Conservation (phyloP, 495 filamentous ascomycete species). For the Copromyces sp. region DNA sequence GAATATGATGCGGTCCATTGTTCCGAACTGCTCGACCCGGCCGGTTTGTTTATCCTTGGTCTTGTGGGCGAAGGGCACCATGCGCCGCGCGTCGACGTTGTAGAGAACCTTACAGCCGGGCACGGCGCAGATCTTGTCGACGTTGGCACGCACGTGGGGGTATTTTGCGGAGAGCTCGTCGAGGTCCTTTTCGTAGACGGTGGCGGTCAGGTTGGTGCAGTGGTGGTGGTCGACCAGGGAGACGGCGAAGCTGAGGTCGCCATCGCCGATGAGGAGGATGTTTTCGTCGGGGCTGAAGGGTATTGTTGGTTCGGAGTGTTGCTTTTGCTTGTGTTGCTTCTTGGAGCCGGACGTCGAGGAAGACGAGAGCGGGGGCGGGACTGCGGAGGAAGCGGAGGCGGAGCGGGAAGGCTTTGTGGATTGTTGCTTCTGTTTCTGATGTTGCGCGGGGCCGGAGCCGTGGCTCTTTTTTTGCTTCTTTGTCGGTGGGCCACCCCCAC, state of each 20-base stretch:
- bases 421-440: conserved; percentile 1
- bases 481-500: neutral
- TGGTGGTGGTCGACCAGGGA: conserved; percentile 62
- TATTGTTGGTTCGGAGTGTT: conserved; percentile 47
- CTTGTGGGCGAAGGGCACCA: conserved; percentile 38
- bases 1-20: conserved; percentile 74
- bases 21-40: conserved; percentile 18
- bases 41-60: conserved; percentile 6
- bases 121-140: conserved; percentile 39
- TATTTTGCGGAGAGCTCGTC: conserved; percentile 57
- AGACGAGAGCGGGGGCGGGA: neutral
- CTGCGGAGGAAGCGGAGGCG: neutral
- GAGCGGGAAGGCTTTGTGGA: neutral
- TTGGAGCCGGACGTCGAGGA: neutral
- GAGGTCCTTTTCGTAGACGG: conserved; percentile 35
- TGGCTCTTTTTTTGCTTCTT: conserved; percentile 11
- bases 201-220: conserved; percentile 51
- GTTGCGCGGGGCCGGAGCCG: neutral
- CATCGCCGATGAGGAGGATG: conserved; percentile 84
- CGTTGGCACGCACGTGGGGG: conserved; percentile 56
- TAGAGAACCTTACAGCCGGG: conserved; percentile 47
- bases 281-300: conserved; percentile 63
- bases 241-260: conserved; percentile 83
- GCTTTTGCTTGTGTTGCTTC: conserved; percentile 16
- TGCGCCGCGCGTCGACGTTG: conserved; percentile 63